Percentiles rank a stretch among this genome's conserved stretches.
Evolutionary conservation across 352 stramenopile genomes (phyloP).

Genomic region (Phytophthora tubulina): DNA sequence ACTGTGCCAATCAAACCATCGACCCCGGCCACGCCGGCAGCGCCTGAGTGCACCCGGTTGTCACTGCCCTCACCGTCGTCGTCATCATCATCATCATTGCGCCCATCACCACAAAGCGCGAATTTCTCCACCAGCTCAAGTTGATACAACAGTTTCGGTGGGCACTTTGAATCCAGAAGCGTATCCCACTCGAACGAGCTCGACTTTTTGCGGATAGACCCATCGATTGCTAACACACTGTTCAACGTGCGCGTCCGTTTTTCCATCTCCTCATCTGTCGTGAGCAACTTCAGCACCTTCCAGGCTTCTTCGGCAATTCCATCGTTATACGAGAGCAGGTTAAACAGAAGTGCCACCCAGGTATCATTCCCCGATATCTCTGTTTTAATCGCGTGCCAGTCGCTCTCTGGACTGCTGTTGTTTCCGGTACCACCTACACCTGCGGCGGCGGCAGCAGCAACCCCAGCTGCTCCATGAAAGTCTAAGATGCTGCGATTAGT

Average conservation of each 20-base stretch:
- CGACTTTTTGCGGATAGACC: slow-evolving; percentile 57
- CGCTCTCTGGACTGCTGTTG: slow-evolving; percentile 57
- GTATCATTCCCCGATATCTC: slow-evolving; percentile 64
- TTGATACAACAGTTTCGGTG: slow-evolving; percentile 76
- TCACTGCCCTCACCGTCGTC: slow-evolving; percentile 19
- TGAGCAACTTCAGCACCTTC: slow-evolving; percentile 81
- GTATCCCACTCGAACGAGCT: slow-evolving; percentile 64
- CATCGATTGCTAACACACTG: slow-evolving; percentile 70
- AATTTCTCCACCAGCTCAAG: slow-evolving; percentile 74
- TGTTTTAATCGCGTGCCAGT: slow-evolving; percentile 77
- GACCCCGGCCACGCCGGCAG: slow-evolving; percentile 7
- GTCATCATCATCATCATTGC: slow-evolving; percentile 31
- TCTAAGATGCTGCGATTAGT: slow-evolving; percentile 55
- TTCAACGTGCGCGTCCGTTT: slow-evolving; percentile 79
- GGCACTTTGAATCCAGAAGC: slow-evolving; percentile 65
- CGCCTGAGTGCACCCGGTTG: slow-evolving; percentile 1
- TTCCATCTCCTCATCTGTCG: slow-evolving; percentile 70
- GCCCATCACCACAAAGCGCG: slow-evolving; percentile 51
- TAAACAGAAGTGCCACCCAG: slow-evolving; percentile 57
- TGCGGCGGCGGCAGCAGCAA: slow-evolving; percentile 36
- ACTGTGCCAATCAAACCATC: slow-evolving; percentile 50
- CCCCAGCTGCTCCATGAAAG: slow-evolving; percentile 43
- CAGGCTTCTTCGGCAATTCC: slow-evolving; percentile 76
- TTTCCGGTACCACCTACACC: slow-evolving; percentile 44
- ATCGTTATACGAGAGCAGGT: slow-evolving; percentile 54